Evolutionary conservation across 2,329 filamentous ascomycete genomes (phyloP), one percentile per base, ranked within the genome.

Genomic region (Botrytis fragariae): DNA sequence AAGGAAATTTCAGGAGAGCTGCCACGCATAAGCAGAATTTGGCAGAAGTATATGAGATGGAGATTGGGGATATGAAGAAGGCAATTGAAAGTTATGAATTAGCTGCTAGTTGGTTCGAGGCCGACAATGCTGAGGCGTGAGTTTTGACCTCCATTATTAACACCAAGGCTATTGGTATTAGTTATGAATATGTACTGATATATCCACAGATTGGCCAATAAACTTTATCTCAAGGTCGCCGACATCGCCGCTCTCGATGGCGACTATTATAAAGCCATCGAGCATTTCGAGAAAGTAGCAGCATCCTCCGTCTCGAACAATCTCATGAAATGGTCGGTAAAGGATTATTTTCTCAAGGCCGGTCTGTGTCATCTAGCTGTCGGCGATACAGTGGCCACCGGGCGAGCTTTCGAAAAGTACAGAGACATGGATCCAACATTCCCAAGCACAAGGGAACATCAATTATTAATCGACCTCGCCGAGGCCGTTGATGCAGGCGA

Each of bases 301-400:
- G 87, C 89, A 73, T 87, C 89, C 61, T 92, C 92, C 51, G 90
- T 97, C 79, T 91, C 91, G 83, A 98, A 97, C 86, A 96, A 97
- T 82, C 86, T 97, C 74, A 95, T 97, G 93, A 93, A 91, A 81
- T 97, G 93, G 89, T 93, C 90, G 65, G 94, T 98, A 76, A 98
- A 98, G 84, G 94, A 98, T 77, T 98, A 98, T 84, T 91, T 98
- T 80, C 87, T 98, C 80, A 97, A 98, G 85, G 93, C 94, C 0
- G 95, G 94, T 45, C 93, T 98, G 81, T 98, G 95, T 85, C 92
- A 97, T 82, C 87, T 98, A 54, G 89, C 89, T 57, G 86, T 85
- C 29, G 86, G 86, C 74, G 95, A 98, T 82, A 85, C 92, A 79
- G 92, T 98, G 71, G 92, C 91, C 65, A 88, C 91, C 29, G 91